Percentiles rank a stretch among this genome's conserved stretches.
Evolutionary conservation across 2,329 filamentous ascomycete species (phyloP).

Genomic region (Claviceps pusilla): DNA sequence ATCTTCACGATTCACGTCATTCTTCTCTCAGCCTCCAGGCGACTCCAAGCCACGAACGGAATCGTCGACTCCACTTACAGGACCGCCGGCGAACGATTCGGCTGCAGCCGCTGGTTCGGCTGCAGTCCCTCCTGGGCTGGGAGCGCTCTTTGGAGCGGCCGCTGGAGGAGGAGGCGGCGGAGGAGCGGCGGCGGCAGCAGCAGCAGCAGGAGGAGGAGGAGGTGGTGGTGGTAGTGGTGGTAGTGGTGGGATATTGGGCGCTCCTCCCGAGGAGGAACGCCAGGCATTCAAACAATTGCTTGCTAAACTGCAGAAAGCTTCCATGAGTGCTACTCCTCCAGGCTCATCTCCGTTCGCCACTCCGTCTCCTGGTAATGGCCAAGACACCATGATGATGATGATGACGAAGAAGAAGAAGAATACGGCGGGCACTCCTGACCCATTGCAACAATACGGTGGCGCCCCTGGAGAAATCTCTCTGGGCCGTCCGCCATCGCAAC

Average conservation of each 20-base stretch:
- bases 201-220: neutral
- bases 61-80: constrained; percentile 27
- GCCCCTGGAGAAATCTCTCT: constrained; percentile 30
- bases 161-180: neutral
- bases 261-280: constrained; percentile 51
- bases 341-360: constrained; percentile 28
- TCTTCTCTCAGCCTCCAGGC: constrained; percentile 44
- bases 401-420: constrained; percentile 14
- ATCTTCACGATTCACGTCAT: constrained; percentile 72
- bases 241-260: neutral
- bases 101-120: constrained; percentile 3
- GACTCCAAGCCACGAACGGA: constrained; percentile 37
- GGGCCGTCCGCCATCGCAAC: constrained; percentile 25
- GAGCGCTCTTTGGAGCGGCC: constrained; percentile 2
- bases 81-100: constrained; percentile 10
- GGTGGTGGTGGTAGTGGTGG: neutral
- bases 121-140: constrained; percentile 2
- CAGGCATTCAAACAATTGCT: constrained; percentile 74
- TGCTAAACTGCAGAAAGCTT: constrained; percentile 59
- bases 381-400: constrained; percentile 5
- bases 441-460: constrained; percentile 31
- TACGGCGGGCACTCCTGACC: constrained; percentile 31
- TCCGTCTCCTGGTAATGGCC: constrained; percentile 19
- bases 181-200: neutral
- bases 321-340: constrained; percentile 30